Evolutionary conservation across 2,329 filamentous ascomycete species (phyloP), one percentile per base, ranked within the genome.

Genomic region (Xylariaceae sp.): DNA sequence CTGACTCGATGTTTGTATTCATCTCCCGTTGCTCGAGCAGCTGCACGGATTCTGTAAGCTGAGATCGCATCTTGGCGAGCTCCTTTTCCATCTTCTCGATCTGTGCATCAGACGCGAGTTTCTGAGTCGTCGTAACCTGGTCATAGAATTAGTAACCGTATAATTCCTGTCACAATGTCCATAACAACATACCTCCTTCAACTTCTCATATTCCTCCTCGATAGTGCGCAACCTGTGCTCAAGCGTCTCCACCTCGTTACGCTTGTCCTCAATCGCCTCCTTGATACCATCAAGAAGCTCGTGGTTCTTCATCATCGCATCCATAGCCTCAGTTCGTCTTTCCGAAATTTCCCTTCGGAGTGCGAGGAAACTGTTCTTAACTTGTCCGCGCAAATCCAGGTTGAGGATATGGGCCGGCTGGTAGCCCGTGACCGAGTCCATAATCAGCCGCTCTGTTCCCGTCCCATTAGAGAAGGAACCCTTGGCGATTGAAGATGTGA

Each of bases 31-130:
- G 93, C 73, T 97, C 92, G 83, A 97, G 88, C 52, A 96, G 75
- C 74, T 97, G 90, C 56, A 97, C 89, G 39, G 87, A 92, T 73
- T 97, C 93, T 2, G 85, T 88, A 35, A 97, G 78, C 9, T 88
- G 88, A 1, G 88, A 84, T 48, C 92, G 84, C 90, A 97, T 96
- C 73, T 92, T 90, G 51, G 90, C 89, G n/a, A 99, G 79, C 73
- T 99, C 92, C 75, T 96, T 97, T 76, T 99, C 94, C 88, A 97
- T 95, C 79, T 94, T 94, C 75, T 99, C 94, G 68, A 99, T 96
- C 73, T 97, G 93, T 7, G 92, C 86, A 72, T 97, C 94, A 2
- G 88, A 90, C 6, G 87, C 88, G 72, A 93, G 84, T 76, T 95
- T 95, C 73, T 96, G 91, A 15, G 92, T 90, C 51, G 84, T 89